Percentiles rank a stretch among this genome's conserved stretches.
Evolutionary conservation across 495 filamentous ascomycete species (phyloP).

Genomic region (Penicillium dipodomyicola): DNA sequence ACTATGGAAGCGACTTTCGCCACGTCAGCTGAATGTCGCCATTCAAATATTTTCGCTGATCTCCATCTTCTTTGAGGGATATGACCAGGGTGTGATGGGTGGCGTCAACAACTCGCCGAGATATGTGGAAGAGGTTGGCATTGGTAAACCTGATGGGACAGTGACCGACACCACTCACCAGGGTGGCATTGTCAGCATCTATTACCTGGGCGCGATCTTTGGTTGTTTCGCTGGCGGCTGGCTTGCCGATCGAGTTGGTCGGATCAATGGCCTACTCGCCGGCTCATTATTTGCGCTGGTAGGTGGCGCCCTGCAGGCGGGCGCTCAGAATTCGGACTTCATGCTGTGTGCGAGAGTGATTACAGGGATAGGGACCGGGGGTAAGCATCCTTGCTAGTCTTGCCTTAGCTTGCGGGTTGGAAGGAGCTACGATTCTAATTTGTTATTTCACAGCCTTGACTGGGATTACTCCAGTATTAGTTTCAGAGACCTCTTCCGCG

Average conservation of each 20-base stretch:
- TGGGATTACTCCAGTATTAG: conserved; percentile 50
- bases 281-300: conserved; percentile 53
- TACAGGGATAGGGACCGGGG: conserved; percentile 55
- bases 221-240: conserved; percentile 53
- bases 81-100: conserved; percentile 55
- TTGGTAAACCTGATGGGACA: conserved; percentile 37
- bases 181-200: conserved; percentile 53
- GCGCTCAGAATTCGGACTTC: conserved; percentile 49
- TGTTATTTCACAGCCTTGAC: conserved; percentile 37
- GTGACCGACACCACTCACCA: conserved; percentile 39
- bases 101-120: conserved; percentile 44
- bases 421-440: conserved; percentile 5
- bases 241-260: conserved; percentile 52
- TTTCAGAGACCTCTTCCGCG: conserved; percentile 51
- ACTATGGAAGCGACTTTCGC: conserved; percentile 42
- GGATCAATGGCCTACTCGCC: conserved; percentile 54
- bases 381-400: conserved; percentile 19
- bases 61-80: conserved; percentile 56
- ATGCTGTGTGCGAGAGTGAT: conserved; percentile 56
- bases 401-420: conserved; percentile 1
- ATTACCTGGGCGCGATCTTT: conserved; percentile 55
- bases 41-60: conserved; percentile 49
- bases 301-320: conserved; percentile 53
- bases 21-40: conserved; percentile 40
- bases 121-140: conserved; percentile 39